Conservation (phyloP, 345 rosid genomes). For the Excoecaria agallocha region DNA sequence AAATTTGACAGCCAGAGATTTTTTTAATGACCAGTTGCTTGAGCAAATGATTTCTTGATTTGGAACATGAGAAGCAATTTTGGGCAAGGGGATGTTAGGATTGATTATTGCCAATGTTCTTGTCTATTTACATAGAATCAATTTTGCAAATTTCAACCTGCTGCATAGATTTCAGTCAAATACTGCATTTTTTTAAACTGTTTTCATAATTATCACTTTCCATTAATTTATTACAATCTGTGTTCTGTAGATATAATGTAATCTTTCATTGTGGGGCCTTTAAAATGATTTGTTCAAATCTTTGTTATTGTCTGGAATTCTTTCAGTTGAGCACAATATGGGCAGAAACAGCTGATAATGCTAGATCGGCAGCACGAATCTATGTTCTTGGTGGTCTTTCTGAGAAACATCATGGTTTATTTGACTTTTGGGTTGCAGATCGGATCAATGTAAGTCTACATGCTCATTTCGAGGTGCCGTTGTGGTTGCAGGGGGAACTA, state of each 20-base stretch:
- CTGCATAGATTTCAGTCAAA: neutral
- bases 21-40: neutral
- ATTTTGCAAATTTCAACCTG: neutral
- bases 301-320: slow-evolving; percentile 19
- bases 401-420: slow-evolving; percentile 72
- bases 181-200: neutral
- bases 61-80: neutral
- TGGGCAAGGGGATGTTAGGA: neutral
- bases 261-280: neutral
- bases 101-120: neutral
- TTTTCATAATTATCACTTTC: too few species aligned
- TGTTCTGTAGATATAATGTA: neutral
- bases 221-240: neutral
- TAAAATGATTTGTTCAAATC: slow-evolving; percentile 1
- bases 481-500: neutral
- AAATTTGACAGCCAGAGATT: neutral
- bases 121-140: neutral
- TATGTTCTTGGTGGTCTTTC: slow-evolving; percentile 89
- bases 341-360: slow-evolving; percentile 94
- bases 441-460: slow-evolving; percentile 62
- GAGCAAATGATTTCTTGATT: neutral
- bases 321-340: slow-evolving; percentile 92
- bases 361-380: slow-evolving; percentile 81
- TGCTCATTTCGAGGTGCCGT: neutral
- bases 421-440: slow-evolving; percentile 75